phyloP scores from a whole-genome alignment of 1,139 yeast genomes.

The Debaryomycetaceae sp. region DNA sequence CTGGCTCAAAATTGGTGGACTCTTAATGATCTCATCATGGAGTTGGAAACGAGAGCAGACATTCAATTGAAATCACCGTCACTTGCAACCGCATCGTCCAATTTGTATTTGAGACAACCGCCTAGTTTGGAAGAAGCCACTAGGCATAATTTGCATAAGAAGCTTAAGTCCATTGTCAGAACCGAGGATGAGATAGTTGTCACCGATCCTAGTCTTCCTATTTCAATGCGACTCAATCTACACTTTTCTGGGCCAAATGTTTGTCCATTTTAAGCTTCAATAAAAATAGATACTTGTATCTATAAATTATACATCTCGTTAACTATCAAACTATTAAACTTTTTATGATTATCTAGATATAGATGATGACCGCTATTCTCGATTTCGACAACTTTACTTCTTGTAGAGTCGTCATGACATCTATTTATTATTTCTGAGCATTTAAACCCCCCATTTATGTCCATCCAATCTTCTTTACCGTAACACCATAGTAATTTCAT shows the following conservation, averaged over 20 bases:
- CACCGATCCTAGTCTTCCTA: conserved; percentile 57
- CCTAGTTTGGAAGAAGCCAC: conserved; percentile 48
- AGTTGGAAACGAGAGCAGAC: conserved; percentile 26
- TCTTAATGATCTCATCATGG: conserved; percentile 47
- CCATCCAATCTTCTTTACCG: conserved; percentile 82
- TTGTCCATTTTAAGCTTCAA: not conserved
- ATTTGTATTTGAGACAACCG: conserved; percentile 53
- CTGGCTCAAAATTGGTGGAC: conserved; percentile 39
- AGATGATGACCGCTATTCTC: conserved; percentile 68
- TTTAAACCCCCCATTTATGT: conserved; percentile 49
- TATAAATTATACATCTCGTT: conserved; percentile 24
- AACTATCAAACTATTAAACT: conserved; percentile 48
- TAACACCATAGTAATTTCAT: conserved; percentile 66
- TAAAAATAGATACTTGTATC: not conserved
- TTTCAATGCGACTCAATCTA: conserved; percentile 28
- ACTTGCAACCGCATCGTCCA: conserved; percentile 37
- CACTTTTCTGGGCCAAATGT: conserved; percentile 21
- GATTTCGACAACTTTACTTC: conserved; percentile 43
- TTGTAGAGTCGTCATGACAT: conserved; percentile 16
- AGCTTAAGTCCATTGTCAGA: conserved; percentile 35
- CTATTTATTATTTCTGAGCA: conserved; percentile 36
- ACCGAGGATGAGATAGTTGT: conserved; percentile 51
- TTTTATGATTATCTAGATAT: conserved; percentile 56
- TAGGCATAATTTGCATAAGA: conserved; percentile 38
- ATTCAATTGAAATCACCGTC: conserved; percentile 51